Conservation (phyloP, 208 protist genomes). For the Trypanosoma rangeli region DNA sequence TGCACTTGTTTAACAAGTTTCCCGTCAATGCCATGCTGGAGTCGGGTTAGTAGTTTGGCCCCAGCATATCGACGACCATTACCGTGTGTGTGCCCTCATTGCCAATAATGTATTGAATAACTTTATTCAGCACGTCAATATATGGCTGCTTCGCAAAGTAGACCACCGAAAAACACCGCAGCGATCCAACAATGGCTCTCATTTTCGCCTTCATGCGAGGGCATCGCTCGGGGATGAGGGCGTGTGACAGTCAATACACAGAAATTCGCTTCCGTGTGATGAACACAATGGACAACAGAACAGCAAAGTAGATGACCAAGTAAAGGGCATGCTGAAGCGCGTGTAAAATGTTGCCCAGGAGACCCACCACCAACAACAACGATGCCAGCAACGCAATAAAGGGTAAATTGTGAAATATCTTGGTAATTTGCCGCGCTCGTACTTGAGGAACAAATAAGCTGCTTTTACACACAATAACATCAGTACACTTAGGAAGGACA, state of each 20-base stretch:
- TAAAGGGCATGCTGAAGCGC: conserved; percentile 41
- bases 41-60: background rate
- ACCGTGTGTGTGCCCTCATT: conserved; percentile 83
- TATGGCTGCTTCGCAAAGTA: conserved; percentile 73
- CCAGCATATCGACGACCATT: conserved; percentile 48
- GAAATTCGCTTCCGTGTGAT: conserved; percentile 50
- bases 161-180: conserved; percentile 21
- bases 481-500: conserved; percentile 54
- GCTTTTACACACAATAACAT: conserved; percentile 65
- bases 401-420: conserved; percentile 18
- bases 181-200: background rate
- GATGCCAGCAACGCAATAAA: conserved; percentile 44
- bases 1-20: background rate
- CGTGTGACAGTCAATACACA: conserved; percentile 40
- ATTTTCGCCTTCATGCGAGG: conserved; percentile 8
- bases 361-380: conserved; percentile 19
- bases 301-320: conserved; percentile 63
- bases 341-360: conserved; percentile 62
- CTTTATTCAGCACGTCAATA: conserved; percentile 69
- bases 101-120: conserved; percentile 65
- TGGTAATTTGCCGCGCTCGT: conserved; percentile 53
- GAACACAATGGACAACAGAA: conserved; percentile 41
- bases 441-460: conserved; percentile 89
- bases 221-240: conserved; percentile 16
- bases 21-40: background rate